phyloP scores from a whole-genome alignment of 1,139 yeast species.

The Hansenula sp. region DNA sequence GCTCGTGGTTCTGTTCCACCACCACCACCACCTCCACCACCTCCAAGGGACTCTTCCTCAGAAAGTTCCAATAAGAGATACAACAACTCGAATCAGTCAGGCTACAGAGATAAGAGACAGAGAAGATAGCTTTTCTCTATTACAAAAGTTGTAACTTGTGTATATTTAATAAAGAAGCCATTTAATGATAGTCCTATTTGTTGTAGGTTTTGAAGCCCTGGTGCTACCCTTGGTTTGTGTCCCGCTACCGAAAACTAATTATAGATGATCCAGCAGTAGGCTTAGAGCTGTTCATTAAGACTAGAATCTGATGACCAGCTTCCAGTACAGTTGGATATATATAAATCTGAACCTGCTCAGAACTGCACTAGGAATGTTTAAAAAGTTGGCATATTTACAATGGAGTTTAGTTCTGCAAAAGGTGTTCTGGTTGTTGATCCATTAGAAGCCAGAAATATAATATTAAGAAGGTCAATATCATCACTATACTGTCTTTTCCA shows the following conservation, averaged over 20 bases:
- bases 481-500: slow-evolving; percentile 17
- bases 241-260: not conserved
- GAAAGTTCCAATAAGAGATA: not conserved
- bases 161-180: no score
- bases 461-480: not conserved
- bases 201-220: not conserved
- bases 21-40: slow-evolving; percentile 1
- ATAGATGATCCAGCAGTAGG: not conserved
- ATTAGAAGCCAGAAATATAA: slow-evolving; percentile 14
- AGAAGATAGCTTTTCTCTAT: not conserved
- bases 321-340: no score
- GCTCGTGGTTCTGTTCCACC: not conserved
- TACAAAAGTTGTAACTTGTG: no score
- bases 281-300: not conserved
- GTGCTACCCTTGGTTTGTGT: not conserved
- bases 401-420: slow-evolving; percentile 10
- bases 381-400: not conserved
- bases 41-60: not conserved
- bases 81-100: not conserved
- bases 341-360: not conserved
- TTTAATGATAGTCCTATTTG: no score
- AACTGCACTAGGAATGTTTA: no score
- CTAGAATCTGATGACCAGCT: no score
- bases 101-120: slow-evolving; percentile 3
- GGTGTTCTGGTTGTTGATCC: slow-evolving; percentile 23